These are phyloP conservation scores for Saturnispora diversa DNA, from an alignment of 805 yeast species.

Conservation along the genomic window DNA sequence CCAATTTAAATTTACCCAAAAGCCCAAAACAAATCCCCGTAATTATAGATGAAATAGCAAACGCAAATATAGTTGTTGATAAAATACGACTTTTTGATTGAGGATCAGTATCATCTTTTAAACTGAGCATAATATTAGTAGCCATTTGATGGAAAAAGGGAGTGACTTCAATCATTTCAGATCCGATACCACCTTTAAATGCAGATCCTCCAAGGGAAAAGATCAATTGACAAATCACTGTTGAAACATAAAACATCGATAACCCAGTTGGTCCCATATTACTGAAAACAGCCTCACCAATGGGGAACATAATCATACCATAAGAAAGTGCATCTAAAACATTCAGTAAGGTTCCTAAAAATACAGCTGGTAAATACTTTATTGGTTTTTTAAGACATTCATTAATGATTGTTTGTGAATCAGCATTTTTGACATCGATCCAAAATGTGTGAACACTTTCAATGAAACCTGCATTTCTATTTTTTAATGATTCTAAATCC, in stretches of 20 bases:
- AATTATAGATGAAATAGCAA: conserved; percentile 71
- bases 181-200: conserved; percentile 86
- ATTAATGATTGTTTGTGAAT: conserved; percentile 18
- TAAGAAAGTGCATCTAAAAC: conserved; percentile 89
- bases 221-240: conserved; percentile 81
- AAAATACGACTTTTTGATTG: conserved; percentile 8
- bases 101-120: conserved; percentile 29
- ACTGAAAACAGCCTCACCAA: conserved; percentile 70
- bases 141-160: conserved; percentile 98
- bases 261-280: conserved; percentile 81
- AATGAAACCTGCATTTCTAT: background rate
- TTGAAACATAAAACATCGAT: conserved; percentile 89
- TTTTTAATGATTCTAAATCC: conserved; percentile 14
- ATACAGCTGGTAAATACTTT: conserved; percentile 65
- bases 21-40: conserved; percentile 77
- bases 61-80: conserved; percentile 73
- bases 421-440: conserved; percentile 13
- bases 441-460: conserved; percentile 1
- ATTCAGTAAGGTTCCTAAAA: conserved; percentile 76
- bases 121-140: conserved; percentile 44
- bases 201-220: conserved; percentile 88
- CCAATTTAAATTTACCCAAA: conserved; percentile 73
- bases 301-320: conserved; percentile 96
- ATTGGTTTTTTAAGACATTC: conserved; percentile 34
- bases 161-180: conserved; percentile 98